Evolutionary conservation across 352 stramenopile genomes (phyloP).

Genomic region (Pythium scleroteichum): DNA sequence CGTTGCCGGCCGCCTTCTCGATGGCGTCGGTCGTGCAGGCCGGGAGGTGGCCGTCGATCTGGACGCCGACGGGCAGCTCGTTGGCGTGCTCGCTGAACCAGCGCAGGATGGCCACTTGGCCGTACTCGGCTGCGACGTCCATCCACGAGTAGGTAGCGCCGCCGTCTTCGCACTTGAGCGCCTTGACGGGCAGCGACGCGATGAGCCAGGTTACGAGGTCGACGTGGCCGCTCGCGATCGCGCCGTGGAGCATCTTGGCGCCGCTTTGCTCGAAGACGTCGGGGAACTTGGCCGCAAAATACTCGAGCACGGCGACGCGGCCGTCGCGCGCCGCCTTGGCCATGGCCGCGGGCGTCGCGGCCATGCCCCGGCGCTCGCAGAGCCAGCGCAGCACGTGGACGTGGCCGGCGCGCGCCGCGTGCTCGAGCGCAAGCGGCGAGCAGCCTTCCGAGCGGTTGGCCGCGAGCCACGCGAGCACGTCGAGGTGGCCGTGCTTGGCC

Average conservation of each 20-base stretch:
- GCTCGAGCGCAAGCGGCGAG: slow-evolving; percentile 29
- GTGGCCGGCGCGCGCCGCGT: slow-evolving; percentile 30
- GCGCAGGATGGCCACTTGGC: slow-evolving; percentile 59
- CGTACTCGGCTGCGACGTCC: slow-evolving; percentile 69
- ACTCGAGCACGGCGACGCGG: slow-evolving; percentile 34
- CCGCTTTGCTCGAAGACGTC: slow-evolving; percentile 50
- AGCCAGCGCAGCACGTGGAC: slow-evolving; percentile 32
- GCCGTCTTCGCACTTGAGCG: slow-evolving; percentile 65
- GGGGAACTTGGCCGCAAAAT: slow-evolving; percentile 44
- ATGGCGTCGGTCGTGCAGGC: slow-evolving; percentile 56
- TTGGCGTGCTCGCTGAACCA: slow-evolving; percentile 68
- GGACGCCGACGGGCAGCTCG: slow-evolving; percentile 48
- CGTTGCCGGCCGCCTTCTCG: slow-evolving; percentile 66
- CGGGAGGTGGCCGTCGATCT: slow-evolving; percentile 48
- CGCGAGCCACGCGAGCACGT: slow-evolving; percentile 46
- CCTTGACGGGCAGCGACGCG: slow-evolving; percentile 52
- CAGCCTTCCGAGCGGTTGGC: slow-evolving; percentile 34
- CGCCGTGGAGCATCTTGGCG: slow-evolving; percentile 63
- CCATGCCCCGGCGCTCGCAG: slow-evolving; percentile 30
- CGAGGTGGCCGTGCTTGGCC: slow-evolving; percentile 54
- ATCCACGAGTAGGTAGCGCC: slow-evolving; percentile 60
- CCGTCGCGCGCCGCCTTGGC: slow-evolving; percentile 24
- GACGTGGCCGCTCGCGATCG: slow-evolving; percentile 59
- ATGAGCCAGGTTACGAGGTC: slow-evolving; percentile 65
- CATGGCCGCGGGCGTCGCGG: slow-evolving; percentile 20